phyloP scores from a whole-genome alignment of 1,284 basidiomycete species.

The Marasmius sp. region DNA sequence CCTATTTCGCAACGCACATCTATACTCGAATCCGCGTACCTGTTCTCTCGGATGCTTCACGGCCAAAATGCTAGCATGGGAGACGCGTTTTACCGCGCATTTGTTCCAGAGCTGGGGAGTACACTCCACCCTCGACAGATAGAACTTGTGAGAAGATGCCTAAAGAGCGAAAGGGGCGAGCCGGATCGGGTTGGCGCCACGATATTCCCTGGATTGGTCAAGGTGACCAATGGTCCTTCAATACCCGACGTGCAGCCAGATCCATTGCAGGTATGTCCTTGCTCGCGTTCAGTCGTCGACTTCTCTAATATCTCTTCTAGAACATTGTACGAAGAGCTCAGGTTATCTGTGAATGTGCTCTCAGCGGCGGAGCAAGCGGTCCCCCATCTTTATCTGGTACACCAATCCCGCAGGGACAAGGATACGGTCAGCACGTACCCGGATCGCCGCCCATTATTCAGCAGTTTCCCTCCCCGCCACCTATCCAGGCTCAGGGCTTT shows the following conservation, averaged over 20 bases:
- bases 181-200: constrained; percentile 73
- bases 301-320: constrained; percentile 22
- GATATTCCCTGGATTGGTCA: constrained; percentile 82
- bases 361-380: constrained; percentile 26
- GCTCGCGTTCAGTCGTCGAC: not conserved
- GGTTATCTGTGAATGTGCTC: constrained; percentile 79
- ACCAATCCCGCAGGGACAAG: not conserved
- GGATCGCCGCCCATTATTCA: not conserved
- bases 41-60: constrained; percentile 82
- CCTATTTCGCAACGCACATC: constrained; percentile 43
- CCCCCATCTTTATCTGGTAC: not conserved
- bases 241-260: constrained; percentile 40
- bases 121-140: constrained; percentile 66
- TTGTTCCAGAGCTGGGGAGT: constrained; percentile 75
- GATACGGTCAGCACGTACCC: not conserved
- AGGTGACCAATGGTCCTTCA: constrained; percentile 53
- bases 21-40: constrained; percentile 68
- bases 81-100: constrained; percentile 80
- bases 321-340: constrained; percentile 78
- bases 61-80: constrained; percentile 59
- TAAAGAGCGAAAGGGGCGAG: constrained; percentile 70
- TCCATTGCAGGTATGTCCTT: constrained; percentile 45
- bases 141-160: constrained; percentile 76
- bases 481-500: too few relatives aligned
- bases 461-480: too few relatives aligned